Conservation (phyloP, 1,284 basidiomycete species). For the Ustilago lituana region DNA sequence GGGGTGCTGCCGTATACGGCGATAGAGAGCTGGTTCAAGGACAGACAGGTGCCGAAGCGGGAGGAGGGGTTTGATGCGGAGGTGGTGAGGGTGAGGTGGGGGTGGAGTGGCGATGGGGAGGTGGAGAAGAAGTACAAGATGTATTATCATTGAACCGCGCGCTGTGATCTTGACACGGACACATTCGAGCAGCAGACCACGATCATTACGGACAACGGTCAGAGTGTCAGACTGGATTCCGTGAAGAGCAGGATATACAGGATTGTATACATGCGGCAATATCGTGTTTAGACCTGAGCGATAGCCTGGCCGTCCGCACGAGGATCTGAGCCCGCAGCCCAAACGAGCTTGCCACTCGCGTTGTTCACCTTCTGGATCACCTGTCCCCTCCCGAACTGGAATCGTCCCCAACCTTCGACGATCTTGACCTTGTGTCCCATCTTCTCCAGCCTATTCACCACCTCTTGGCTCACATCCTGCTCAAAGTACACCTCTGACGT, state of each 20-base stretch:
- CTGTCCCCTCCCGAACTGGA: slow-evolving; percentile 87
- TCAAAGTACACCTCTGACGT: slow-evolving; percentile 88
- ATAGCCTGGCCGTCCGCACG: slow-evolving; percentile 78
- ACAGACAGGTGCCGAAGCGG: slow-evolving; percentile 21
- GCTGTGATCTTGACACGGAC: too few relatives aligned
- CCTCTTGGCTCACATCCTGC: slow-evolving; percentile 77
- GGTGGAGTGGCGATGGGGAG: slow-evolving; percentile 24
- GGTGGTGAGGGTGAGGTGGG: slow-evolving; percentile 29
- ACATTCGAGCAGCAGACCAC: too few relatives aligned
- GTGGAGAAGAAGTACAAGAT: slow-evolving; percentile 14
- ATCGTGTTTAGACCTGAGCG: slow-evolving; percentile 76
- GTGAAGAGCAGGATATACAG: too few relatives aligned
- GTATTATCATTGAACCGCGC: slow-evolving; percentile 49
- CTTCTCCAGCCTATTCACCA: slow-evolving; percentile 69
- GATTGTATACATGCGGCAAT: background rate
- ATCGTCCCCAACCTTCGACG: slow-evolving; percentile 74
- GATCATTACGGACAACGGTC: too few relatives aligned
- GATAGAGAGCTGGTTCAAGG: slow-evolving; percentile 38
- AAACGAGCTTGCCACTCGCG: slow-evolving; percentile 35
- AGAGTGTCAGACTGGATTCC: too few relatives aligned
- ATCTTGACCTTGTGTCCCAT: slow-evolving; percentile 86
- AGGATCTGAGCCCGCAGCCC: slow-evolving; percentile 47
- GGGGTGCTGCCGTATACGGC: slow-evolving; percentile 24
- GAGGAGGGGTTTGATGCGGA: slow-evolving; percentile 36
- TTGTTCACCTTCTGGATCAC: slow-evolving; percentile 48